phyloP scores from a whole-genome alignment of 176 grass and related monocot genomes.

The Carex scoparia region DNA sequence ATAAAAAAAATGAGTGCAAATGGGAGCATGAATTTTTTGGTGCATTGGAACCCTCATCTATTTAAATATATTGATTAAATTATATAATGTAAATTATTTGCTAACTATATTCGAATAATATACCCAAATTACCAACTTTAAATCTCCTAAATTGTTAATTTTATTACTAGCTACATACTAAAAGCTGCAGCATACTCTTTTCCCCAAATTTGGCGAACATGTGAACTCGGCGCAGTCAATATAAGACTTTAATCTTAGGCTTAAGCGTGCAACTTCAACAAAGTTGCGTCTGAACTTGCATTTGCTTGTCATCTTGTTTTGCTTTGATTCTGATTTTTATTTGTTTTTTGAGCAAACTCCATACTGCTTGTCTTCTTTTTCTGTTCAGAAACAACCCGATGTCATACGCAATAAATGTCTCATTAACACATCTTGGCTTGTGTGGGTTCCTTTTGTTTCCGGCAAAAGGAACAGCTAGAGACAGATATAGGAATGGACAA shows the following conservation, averaged over 20 bases:
- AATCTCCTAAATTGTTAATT: too few relatives aligned
- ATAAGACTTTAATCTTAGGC: not conserved
- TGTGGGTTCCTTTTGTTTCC: too few relatives aligned
- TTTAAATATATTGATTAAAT: too few relatives aligned
- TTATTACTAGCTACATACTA: too few relatives aligned
- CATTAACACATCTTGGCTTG: not conserved
- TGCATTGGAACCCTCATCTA: too few relatives aligned
- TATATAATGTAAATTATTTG: too few relatives aligned
- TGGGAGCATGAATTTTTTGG: too few relatives aligned
- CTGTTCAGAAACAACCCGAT: not conserved
- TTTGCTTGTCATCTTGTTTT: not conserved
- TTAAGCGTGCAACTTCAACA: slow-evolving; percentile 1
- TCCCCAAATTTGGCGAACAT: not conserved
- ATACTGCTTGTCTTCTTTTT: not conserved
- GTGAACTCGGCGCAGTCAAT: not conserved
- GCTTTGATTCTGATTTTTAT: not conserved
- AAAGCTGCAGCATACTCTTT: not conserved
- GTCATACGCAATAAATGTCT: not conserved
- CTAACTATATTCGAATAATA: too few relatives aligned
- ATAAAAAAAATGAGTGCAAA: too few relatives aligned
- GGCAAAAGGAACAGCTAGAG: too few relatives aligned
- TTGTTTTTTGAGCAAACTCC: not conserved
- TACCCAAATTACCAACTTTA: too few relatives aligned
- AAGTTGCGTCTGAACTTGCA: not conserved
- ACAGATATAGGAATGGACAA: too few relatives aligned